A percentile compares a stretch with the other conserved stretches of the same genome.
Evolutionary conservation across 2,329 filamentous ascomycete genomes (phyloP).

Genomic region (Bipolaris gigantea): DNA sequence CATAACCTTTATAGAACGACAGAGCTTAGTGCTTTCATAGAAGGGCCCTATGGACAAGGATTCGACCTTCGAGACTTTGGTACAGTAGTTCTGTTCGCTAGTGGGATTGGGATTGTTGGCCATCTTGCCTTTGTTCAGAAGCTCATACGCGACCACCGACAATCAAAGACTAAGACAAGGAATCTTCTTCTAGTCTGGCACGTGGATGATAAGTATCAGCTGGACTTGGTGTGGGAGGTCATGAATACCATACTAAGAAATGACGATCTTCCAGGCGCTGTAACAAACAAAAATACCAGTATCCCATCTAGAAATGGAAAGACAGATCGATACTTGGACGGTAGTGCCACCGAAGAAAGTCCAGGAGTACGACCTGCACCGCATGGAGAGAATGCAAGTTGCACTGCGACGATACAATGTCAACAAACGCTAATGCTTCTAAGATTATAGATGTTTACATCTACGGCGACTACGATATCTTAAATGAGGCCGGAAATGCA

Average conservation of each 20-base stretch:
- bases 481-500: slow-evolving; percentile 3
- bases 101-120: slow-evolving; percentile 17
- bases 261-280: slow-evolving; percentile 3
- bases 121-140: slow-evolving; percentile 17
- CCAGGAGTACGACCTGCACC: slow-evolving; percentile 7
- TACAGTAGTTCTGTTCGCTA: slow-evolving; percentile 20
- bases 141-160: slow-evolving; percentile 10
- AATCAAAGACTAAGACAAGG: slow-evolving; percentile 15
- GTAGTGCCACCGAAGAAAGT: slow-evolving; percentile 3
- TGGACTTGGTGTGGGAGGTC: slow-evolving; percentile 8
- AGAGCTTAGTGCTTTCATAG: slow-evolving; percentile 7
- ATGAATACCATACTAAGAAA: slow-evolving; percentile 12
- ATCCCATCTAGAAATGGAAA: neutral
- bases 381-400: slow-evolving; percentile 15
- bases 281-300: too few relatives aligned
- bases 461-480: slow-evolving; percentile 14
- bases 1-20: neutral
- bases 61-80: slow-evolving; percentile 17
- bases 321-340: neutral
- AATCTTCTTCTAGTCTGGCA: slow-evolving; percentile 20
- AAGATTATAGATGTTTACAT: slow-evolving; percentile 23
- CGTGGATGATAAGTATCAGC: slow-evolving; percentile 10
- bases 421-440: neutral
- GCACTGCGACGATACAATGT: neutral
- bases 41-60: slow-evolving; percentile 16